phyloP scores from a whole-genome alignment of 352 stramenopile species.

The Elongisporangium undulatum region DNA sequence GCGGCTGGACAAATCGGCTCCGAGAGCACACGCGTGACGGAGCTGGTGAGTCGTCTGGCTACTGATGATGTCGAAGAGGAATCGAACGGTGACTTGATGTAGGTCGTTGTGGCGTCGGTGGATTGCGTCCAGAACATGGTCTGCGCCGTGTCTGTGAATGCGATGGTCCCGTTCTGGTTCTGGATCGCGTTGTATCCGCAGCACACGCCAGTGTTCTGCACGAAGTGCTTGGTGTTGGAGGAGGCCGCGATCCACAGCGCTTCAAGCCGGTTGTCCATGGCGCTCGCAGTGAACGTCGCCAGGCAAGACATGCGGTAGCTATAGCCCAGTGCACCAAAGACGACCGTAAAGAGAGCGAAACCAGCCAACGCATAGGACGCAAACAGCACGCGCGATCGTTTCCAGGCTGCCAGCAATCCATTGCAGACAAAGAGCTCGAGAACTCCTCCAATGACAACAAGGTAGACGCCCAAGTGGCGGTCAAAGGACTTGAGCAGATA shows the following conservation, averaged over 20 bases:
- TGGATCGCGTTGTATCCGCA: slow-evolving; percentile 36
- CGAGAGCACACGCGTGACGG: slow-evolving; percentile 1
- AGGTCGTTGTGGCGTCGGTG: slow-evolving; percentile 11
- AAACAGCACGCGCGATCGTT: slow-evolving; percentile 16
- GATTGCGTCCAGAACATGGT: slow-evolving; percentile 24
- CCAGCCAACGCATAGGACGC: slow-evolving; percentile 24
- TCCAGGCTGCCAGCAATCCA: slow-evolving; percentile 25
- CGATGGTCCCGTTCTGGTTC: slow-evolving; percentile 21
- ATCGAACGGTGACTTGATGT: slow-evolving; percentile 8
- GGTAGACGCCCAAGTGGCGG: slow-evolving; percentile 41
- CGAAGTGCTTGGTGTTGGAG: slow-evolving; percentile 32
- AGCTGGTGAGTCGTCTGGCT: slow-evolving; percentile 6
- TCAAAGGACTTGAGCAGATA: slow-evolving; percentile 53
- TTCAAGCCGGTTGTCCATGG: slow-evolving; percentile 4
- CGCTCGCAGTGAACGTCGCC: slow-evolving; percentile 2
- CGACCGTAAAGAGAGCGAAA: slow-evolving; percentile 30
- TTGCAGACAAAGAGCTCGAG: slow-evolving; percentile 32
- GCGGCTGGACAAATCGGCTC: slow-evolving; percentile 11
- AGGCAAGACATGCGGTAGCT: slow-evolving; percentile 26
- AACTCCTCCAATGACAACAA: slow-evolving; percentile 28
- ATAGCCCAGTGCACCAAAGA: slow-evolving; percentile 34
- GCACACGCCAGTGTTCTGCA: slow-evolving; percentile 43
- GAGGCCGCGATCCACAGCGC: slow-evolving; percentile 25
- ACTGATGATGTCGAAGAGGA: slow-evolving; percentile 1
- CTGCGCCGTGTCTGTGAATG: slow-evolving; percentile 29